These are phyloP conservation scores for Hibiscus tridactylites DNA, from an alignment of 345 rosid genomes.

Conservation along the genomic window DNA sequence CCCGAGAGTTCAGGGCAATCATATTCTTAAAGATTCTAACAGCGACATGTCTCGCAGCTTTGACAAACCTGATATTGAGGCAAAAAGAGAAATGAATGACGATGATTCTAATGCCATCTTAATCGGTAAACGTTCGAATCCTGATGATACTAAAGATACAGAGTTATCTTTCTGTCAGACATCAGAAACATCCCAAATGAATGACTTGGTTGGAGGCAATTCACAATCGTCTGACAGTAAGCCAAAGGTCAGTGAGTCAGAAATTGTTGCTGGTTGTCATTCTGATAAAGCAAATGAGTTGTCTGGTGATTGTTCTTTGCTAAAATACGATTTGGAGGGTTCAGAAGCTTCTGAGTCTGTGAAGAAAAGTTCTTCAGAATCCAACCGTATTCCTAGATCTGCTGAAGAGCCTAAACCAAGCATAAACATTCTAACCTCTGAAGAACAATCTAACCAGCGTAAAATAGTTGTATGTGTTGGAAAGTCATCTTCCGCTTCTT, in stretches of 20 bases:
- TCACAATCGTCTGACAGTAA: slow-evolving; percentile 32
- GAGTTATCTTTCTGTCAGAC: slow-evolving; percentile 21
- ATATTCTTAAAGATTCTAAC: slow-evolving; percentile 23
- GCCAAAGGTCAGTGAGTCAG: slow-evolving; percentile 32
- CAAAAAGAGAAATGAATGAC: slow-evolving; percentile 33
- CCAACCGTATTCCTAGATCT: slow-evolving; percentile 26
- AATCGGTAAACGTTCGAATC: slow-evolving; percentile 25
- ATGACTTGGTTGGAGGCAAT: slow-evolving; percentile 22
- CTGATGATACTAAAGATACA: slow-evolving; percentile 27
- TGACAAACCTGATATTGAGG: slow-evolving; percentile 17
- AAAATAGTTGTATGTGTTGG: no score
- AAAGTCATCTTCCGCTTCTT: no score
- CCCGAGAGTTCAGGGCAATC: slow-evolving; percentile 27
- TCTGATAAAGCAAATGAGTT: slow-evolving; percentile 28
- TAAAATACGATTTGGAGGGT: slow-evolving; percentile 29
- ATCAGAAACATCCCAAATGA: slow-evolving; percentile 26
- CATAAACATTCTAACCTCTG: slow-evolving; percentile 14
- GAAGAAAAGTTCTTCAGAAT: slow-evolving; percentile 29
- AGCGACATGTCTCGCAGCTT: slow-evolving; percentile 20
- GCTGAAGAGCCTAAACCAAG: slow-evolving; percentile 35
- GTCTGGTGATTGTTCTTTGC: slow-evolving; percentile 15
- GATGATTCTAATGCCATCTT: slow-evolving; percentile 16
- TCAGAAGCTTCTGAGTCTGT: slow-evolving; percentile 24
- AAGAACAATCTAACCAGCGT: no score
- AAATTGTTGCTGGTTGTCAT: slow-evolving; percentile 29